Evolutionary conservation across 352 stramenopile species (phyloP).

Genomic region (Globisporangium uncinulatum): DNA sequence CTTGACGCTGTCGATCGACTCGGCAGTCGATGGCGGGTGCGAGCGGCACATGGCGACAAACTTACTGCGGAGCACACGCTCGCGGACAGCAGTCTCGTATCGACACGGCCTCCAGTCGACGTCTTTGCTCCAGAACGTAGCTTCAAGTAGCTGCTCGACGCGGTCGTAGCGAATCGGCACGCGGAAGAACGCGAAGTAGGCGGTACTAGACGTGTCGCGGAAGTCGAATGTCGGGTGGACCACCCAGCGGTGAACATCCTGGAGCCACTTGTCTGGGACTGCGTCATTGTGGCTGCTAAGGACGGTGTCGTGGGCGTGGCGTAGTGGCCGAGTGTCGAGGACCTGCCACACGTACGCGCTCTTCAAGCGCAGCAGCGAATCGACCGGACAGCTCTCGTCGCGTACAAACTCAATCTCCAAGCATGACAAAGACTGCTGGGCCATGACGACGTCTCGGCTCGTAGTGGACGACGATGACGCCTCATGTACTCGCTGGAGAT

Average conservation of each 20-base stretch:
- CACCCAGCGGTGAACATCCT: slow-evolving; percentile 43
- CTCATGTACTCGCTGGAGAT: slow-evolving; percentile 15
- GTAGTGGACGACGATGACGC: neutral
- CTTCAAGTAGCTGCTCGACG: slow-evolving; percentile 38
- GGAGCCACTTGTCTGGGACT: slow-evolving; percentile 39
- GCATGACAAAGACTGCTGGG: neutral
- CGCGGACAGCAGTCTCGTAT: slow-evolving; percentile 24
- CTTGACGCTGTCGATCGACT: slow-evolving; percentile 63
- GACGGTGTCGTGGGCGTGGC: neutral
- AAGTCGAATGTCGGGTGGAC: slow-evolving; percentile 48
- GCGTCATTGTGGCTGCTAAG: neutral
- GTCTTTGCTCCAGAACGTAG: slow-evolving; percentile 46
- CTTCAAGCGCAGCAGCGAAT: slow-evolving; percentile 21
- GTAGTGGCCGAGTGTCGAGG: slow-evolving; percentile 2
- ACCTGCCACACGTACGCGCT: slow-evolving; percentile 41
- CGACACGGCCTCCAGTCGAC: slow-evolving; percentile 42
- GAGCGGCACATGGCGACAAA: slow-evolving; percentile 44
- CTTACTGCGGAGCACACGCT: slow-evolving; percentile 26
- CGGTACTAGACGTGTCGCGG: neutral
- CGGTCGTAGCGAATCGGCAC: slow-evolving; percentile 21
- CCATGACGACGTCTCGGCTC: neutral
- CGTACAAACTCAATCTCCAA: slow-evolving; percentile 29
- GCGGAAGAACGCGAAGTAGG: slow-evolving; percentile 28
- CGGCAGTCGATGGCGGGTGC: slow-evolving; percentile 28
- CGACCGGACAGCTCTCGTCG: slow-evolving; percentile 28